A percentile compares a stretch with the other conserved stretches of the same genome.
These are phyloP conservation scores for Pythium pyrilobum DNA, from an alignment of 352 stramenopile species.

Conservation along the genomic window DNA sequence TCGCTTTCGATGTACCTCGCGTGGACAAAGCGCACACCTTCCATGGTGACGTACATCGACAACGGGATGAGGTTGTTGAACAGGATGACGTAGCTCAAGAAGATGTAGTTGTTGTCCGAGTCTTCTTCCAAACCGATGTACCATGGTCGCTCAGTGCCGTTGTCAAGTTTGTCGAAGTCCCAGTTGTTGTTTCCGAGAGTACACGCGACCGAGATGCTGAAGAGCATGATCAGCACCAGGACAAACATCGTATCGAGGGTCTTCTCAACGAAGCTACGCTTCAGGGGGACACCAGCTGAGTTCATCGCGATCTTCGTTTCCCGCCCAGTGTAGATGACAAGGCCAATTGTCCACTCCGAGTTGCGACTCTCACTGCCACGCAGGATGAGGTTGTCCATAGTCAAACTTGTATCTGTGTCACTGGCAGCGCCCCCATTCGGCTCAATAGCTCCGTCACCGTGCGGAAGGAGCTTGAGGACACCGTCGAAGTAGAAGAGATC, in stretches of 20 bases:
- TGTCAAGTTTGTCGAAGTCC: conserved; percentile 40
- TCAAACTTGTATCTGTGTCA: conserved; percentile 56
- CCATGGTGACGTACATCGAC: conserved; percentile 89
- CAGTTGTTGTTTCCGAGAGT: conserved; percentile 84
- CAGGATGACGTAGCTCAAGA: conserved; percentile 87
- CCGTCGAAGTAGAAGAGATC: conserved; percentile 86
- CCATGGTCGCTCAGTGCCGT: conserved; percentile 47
- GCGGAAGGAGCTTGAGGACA: conserved; percentile 36
- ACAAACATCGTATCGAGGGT: conserved; percentile 88
- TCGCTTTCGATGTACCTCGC: conserved; percentile 84
- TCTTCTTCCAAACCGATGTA: conserved; percentile 42
- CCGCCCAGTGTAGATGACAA: conserved; percentile 81
- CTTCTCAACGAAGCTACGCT: conserved; percentile 85
- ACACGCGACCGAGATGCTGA: conserved; percentile 78
- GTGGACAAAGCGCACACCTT: conserved; percentile 84
- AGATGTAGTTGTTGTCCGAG: conserved; percentile 78
- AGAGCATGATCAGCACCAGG: conserved; percentile 80
- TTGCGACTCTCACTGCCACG: conserved; percentile 84
- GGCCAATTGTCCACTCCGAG: conserved; percentile 76
- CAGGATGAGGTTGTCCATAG: conserved; percentile 85
- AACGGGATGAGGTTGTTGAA: conserved; percentile 88
- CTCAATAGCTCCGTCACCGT: conserved; percentile 11
- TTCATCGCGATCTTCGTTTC: conserved; percentile 88
- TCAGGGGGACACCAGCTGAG: conserved; percentile 69
- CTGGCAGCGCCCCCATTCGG: background rate